A percentile compares a stretch with the other conserved stretches of the same genome.
phyloP scores from a whole-genome alignment of 2,329 filamentous ascomycete species.

The Colletotrichum sp. region DNA sequence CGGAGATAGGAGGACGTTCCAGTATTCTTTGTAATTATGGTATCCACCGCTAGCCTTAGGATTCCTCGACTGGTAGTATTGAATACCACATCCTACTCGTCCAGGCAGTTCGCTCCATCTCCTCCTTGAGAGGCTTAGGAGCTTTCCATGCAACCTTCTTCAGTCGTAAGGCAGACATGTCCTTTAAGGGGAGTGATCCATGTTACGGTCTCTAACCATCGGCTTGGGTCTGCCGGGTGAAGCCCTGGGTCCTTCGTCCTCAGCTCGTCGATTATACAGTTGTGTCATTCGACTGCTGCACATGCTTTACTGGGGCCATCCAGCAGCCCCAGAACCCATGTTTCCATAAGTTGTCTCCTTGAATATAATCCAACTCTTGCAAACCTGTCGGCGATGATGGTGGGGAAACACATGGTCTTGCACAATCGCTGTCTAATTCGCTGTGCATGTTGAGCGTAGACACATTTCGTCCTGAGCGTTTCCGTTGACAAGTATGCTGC shows the following conservation, averaged over 20 bases:
- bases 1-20: neutral
- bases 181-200: neutral
- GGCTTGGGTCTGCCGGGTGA: neutral
- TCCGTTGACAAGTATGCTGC: neutral
- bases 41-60: neutral
- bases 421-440: neutral
- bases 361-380: neutral
- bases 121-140: neutral
- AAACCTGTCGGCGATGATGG: neutral
- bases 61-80: neutral
- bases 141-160: neutral
- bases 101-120: neutral
- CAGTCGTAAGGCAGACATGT: neutral
- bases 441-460: neutral
- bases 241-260: neutral
- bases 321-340: neutral
- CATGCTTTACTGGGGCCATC: neutral
- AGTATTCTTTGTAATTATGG: conserved; percentile 2
- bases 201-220: neutral
- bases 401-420: neutral
- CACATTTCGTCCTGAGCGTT: neutral
- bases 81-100: neutral
- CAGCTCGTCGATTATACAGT: neutral
- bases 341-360: neutral
- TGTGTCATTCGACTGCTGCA: neutral